A percentile compares a stretch with the other conserved stretches of the same genome.
These are phyloP conservation scores for Podaxis carcinomalis DNA, from an alignment of 768 basidiomycete species.

Conservation along the genomic window DNA sequence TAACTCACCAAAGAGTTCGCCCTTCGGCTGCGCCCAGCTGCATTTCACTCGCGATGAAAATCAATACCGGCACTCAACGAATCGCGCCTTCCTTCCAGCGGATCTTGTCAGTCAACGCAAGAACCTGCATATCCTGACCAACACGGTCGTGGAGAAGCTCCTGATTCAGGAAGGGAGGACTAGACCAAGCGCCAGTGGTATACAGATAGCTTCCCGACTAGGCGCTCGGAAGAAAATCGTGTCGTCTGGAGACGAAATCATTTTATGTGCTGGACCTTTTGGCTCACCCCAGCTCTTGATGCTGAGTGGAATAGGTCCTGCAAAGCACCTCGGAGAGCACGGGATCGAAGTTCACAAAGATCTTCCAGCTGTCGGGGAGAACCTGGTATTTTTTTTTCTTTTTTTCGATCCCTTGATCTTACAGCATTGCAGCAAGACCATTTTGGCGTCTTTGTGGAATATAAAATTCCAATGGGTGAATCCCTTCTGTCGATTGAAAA, in stretches of 20 bases:
- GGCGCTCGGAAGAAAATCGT: constrained; percentile 37
- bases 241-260: constrained; percentile 52
- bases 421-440: constrained; percentile 31
- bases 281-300: constrained; percentile 67
- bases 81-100: constrained; percentile 62
- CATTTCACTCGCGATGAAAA: constrained; percentile 27
- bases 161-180: constrained; percentile 38
- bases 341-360: constrained; percentile 56
- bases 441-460: constrained; percentile 27
- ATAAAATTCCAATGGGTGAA: constrained; percentile 26
- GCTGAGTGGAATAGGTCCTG: constrained; percentile 77
- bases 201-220: constrained; percentile 46
- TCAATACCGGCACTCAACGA: constrained; percentile 54
- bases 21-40: neutral
- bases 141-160: constrained; percentile 53
- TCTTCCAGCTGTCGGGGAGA: constrained; percentile 69
- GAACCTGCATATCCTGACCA: constrained; percentile 59
- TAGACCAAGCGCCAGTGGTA: constrained; percentile 44
- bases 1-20: constrained; percentile 51
- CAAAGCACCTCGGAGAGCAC: constrained; percentile 46
- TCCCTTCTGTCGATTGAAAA: constrained; percentile 23
- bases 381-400: constrained; percentile 38
- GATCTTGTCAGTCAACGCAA: constrained; percentile 53
- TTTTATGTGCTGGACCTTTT: constrained; percentile 41
- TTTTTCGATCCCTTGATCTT: neutral